Evolutionary conservation across 2,329 filamentous ascomycete species (phyloP).

Genomic region (Aspergillus ochraceus): DNA sequence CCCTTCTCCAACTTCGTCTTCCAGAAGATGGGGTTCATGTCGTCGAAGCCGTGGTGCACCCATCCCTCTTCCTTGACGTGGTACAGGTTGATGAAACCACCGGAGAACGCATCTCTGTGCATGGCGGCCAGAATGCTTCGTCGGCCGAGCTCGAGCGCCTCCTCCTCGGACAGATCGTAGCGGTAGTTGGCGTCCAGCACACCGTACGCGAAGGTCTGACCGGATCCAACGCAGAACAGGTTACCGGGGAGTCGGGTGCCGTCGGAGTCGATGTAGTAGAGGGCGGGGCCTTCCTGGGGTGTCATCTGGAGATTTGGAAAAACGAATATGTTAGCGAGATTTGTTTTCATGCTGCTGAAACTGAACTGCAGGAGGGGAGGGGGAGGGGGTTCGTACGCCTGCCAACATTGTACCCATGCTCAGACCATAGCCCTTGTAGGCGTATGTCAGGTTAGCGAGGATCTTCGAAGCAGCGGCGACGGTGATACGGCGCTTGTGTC

Average conservation of each 20-base stretch:
- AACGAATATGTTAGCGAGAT: not conserved
- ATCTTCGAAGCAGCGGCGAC: slow-evolving; percentile 98
- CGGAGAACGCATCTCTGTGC: slow-evolving; percentile 97
- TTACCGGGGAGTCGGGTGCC: slow-evolving; percentile 90
- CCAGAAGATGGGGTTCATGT: slow-evolving; percentile 99
- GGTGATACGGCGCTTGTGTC: slow-evolving; percentile 97
- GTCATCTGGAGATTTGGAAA: slow-evolving; percentile 29
- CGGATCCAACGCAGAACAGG: slow-evolving; percentile 96
- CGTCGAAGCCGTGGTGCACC: slow-evolving; percentile 97
- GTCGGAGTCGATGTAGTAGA: slow-evolving; percentile 99
- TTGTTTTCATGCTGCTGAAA: not conserved
- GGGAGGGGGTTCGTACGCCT: slow-evolving; percentile 62
- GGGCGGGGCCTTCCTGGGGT: slow-evolving; percentile 88
- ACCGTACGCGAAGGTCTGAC: slow-evolving; percentile 98
- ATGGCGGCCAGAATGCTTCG: slow-evolving; percentile 94
- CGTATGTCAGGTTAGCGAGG: slow-evolving; percentile 95
- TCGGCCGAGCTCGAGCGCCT: slow-evolving; percentile 85
- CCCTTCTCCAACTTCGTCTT: slow-evolving; percentile 98
- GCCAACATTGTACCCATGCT: slow-evolving; percentile 99
- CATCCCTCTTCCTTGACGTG: slow-evolving; percentile 98
- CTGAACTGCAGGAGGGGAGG: not conserved
- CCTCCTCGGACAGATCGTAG: slow-evolving; percentile 83
- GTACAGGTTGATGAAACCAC: slow-evolving; percentile 97
- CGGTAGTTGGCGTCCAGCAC: slow-evolving; percentile 94
- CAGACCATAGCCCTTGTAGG: slow-evolving; percentile 97